Percentiles rank a stretch among this genome's conserved stretches.
These are phyloP conservation scores for Cutaneotrichosporon spelunceum DNA, from an alignment of 1,284 basidiomycete genomes.

Conservation along the genomic window DNA sequence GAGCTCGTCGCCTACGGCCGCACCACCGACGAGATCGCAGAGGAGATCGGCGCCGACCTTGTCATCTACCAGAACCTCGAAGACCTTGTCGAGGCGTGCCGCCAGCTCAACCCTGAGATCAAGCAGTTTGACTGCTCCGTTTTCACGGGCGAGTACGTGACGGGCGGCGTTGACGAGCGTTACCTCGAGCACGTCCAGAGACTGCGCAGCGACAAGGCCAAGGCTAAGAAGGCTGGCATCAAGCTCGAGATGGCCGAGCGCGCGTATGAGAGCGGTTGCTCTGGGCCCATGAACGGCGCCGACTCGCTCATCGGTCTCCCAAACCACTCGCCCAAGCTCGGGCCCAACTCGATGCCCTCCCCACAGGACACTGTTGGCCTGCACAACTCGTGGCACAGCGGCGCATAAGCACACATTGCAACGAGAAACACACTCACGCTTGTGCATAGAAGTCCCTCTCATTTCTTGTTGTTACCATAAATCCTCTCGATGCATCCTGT, in stretches of 20 bases:
- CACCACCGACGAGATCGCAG: constrained; percentile 70
- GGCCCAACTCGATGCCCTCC: constrained; percentile 35
- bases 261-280: constrained; percentile 38
- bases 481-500: constrained; percentile 13
- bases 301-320: constrained; percentile 50
- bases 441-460: constrained; percentile 6
- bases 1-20: constrained; percentile 91
- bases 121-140: constrained; percentile 91
- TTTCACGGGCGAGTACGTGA: constrained; percentile 95
- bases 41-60: constrained; percentile 88
- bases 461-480: constrained; percentile 10
- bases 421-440: not conserved
- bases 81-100: constrained; percentile 83
- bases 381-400: constrained; percentile 44
- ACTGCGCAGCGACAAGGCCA: constrained; percentile 79
- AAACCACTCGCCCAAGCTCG: constrained; percentile 51
- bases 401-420: not conserved
- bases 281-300: constrained; percentile 49
- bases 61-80: constrained; percentile 96
- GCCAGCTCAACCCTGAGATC: constrained; percentile 78
- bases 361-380: constrained; percentile 49
- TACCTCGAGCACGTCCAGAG: constrained; percentile 77
- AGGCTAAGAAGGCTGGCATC: constrained; percentile 53
- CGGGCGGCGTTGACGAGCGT: constrained; percentile 84
- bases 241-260: constrained; percentile 35